These are phyloP conservation scores for Phytophthora fragariaefolia DNA, from an alignment of 352 stramenopile species.

Conservation along the genomic window DNA sequence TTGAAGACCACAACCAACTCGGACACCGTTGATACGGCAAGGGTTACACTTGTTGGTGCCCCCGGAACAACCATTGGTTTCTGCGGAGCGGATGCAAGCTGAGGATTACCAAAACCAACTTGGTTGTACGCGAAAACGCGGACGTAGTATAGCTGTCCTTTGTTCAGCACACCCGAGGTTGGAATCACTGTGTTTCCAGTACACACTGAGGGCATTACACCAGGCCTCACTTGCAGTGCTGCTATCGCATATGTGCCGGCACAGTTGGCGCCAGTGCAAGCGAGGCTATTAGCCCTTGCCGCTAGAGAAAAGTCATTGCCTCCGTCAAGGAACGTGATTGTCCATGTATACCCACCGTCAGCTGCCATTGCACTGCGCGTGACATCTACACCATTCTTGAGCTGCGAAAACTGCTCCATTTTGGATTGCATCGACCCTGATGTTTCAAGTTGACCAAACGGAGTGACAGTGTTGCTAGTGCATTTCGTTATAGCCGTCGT, in stretches of 20 bases:
- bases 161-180: constrained; percentile 66
- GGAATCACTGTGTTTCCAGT: constrained; percentile 86
- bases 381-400: constrained; percentile 76
- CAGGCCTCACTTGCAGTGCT: constrained; percentile 68
- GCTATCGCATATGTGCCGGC: constrained; percentile 49
- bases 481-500: constrained; percentile 41
- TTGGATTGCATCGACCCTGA: constrained; percentile 85
- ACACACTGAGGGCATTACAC: constrained; percentile 77
- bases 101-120: constrained; percentile 88
- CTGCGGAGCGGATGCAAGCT: constrained; percentile 49
- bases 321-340: constrained; percentile 91
- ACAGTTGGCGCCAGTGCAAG: constrained; percentile 22
- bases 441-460: constrained; percentile 41
- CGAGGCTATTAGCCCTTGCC: constrained; percentile 24
- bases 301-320: constrained; percentile 81
- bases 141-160: constrained; percentile 93
- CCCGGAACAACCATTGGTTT: constrained; percentile 87
- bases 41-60: constrained; percentile 68
- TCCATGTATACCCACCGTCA: constrained; percentile 86
- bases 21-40: constrained; percentile 77
- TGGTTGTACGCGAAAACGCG: constrained; percentile 96
- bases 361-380: constrained; percentile 50
- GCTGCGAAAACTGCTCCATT: constrained; percentile 51
- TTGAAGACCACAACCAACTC: constrained; percentile 92
- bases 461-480: constrained; percentile 35